Evolutionary conservation across 208 protist species (phyloP).

Genomic region (Phytomonas sp.): DNA sequence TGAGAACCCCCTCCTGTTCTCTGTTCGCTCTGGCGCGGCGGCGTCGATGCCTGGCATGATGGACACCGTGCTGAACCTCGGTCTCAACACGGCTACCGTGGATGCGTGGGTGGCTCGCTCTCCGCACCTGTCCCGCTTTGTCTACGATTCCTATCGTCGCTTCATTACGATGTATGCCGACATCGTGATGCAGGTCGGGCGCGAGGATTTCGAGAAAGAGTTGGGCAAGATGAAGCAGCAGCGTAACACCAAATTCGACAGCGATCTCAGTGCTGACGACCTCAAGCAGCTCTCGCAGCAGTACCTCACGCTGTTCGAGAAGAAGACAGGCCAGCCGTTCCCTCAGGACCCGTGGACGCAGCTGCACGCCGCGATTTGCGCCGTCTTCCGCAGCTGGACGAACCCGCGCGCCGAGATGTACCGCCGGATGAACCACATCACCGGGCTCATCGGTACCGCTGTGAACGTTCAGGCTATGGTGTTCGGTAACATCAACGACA

Average conservation of each 20-base stretch:
- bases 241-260: constrained; percentile 69
- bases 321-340: constrained; percentile 65
- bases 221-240: constrained; percentile 70
- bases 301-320: constrained; percentile 61
- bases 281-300: constrained; percentile 62
- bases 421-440: constrained; percentile 88
- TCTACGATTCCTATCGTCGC: constrained; percentile 92
- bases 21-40: constrained; percentile 89
- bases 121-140: constrained; percentile 79
- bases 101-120: constrained; percentile 59
- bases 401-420: constrained; percentile 89
- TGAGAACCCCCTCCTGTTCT: constrained; percentile 88
- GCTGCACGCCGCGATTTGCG: constrained; percentile 76
- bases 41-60: constrained; percentile 96
- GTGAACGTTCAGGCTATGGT: constrained; percentile 95
- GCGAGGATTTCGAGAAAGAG: constrained; percentile 83
- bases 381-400: constrained; percentile 91
- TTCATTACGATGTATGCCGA: constrained; percentile 95
- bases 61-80: constrained; percentile 94
- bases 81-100: constrained; percentile 83
- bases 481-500: constrained; percentile 91
- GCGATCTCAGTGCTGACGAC: constrained; percentile 74
- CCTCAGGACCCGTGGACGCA: constrained; percentile 87
- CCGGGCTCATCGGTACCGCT: constrained; percentile 86
- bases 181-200: constrained; percentile 85